These are phyloP conservation scores for Trametes cubensis DNA, from an alignment of 768 basidiomycete genomes.

Conservation along the genomic window DNA sequence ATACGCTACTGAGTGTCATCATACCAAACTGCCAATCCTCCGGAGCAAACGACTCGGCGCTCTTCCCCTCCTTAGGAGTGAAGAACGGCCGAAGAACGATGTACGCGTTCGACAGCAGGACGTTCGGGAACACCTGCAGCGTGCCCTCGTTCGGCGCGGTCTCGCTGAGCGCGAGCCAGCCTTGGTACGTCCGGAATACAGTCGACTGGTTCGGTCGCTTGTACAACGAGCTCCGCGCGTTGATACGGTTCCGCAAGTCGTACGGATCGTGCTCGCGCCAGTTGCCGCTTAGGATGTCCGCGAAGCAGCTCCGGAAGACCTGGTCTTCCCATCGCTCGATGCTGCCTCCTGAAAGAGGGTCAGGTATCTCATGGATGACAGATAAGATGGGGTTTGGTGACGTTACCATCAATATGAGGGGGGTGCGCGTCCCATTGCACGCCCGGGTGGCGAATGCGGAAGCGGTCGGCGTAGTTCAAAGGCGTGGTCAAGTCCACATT, in stretches of 20 bases:
- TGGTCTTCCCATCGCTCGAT: slow-evolving; percentile 79
- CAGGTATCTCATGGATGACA: slow-evolving; percentile 4
- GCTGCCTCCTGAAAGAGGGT: slow-evolving; percentile 53
- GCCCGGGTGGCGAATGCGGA: slow-evolving; percentile 73
- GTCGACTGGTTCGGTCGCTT: slow-evolving; percentile 50
- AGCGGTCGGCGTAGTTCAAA: slow-evolving; percentile 72
- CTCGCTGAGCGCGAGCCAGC: slow-evolving; percentile 75
- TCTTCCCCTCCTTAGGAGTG: slow-evolving; percentile 43
- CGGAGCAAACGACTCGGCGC: slow-evolving; percentile 34
- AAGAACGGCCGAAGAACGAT: slow-evolving; percentile 80
- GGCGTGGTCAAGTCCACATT: slow-evolving; percentile 65
- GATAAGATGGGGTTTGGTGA: not conserved
- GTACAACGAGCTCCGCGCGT: slow-evolving; percentile 67
- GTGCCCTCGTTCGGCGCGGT: slow-evolving; percentile 73
- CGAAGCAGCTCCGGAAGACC: slow-evolving; percentile 59
- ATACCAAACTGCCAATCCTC: slow-evolving; percentile 32
- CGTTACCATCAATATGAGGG: slow-evolving; percentile 52
- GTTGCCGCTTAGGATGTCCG: slow-evolving; percentile 59
- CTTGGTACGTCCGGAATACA: slow-evolving; percentile 61
- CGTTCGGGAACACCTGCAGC: slow-evolving; percentile 66
- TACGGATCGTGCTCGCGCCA: slow-evolving; percentile 73
- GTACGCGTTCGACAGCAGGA: slow-evolving; percentile 70
- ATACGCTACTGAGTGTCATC: not conserved
- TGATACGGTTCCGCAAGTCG: slow-evolving; percentile 58
- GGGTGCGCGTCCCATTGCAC: slow-evolving; percentile 55